Evolutionary conservation across 495 filamentous ascomycete genomes (phyloP).

Genomic region (Penicillium steckii): DNA sequence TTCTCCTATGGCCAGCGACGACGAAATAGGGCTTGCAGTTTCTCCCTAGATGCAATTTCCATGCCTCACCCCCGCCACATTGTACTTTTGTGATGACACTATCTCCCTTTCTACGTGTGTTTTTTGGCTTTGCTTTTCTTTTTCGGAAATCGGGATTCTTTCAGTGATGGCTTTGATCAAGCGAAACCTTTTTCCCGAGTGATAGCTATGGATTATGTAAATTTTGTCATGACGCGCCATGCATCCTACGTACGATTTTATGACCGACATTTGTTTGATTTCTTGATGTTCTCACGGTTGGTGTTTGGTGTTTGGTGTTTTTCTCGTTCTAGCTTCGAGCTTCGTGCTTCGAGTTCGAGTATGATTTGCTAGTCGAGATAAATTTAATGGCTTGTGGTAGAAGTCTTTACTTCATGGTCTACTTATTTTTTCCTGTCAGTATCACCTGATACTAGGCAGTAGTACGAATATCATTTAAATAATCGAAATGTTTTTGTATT

Average conservation of each 20-base stretch:
- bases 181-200: too few species aligned
- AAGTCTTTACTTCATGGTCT: too few species aligned
- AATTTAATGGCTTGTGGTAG: too few species aligned
- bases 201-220: too few species aligned
- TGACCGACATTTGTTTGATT: constrained; percentile 8
- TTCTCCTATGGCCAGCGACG: constrained; percentile 44
- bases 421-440: too few species aligned
- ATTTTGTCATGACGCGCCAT: constrained; percentile 5
- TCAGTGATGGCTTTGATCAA: constrained; percentile 7
- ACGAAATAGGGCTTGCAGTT: constrained; percentile 39
- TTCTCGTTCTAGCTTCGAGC: too few species aligned
- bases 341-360: too few species aligned
- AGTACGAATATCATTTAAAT: too few species aligned
- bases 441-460: too few species aligned
- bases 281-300: not conserved
- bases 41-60: constrained; percentile 26
- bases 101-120: not conserved
- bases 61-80: not conserved
- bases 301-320: constrained; percentile 6
- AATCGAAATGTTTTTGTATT: not conserved
- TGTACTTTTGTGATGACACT: not conserved
- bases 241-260: constrained; percentile 16
- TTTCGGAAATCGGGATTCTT: not conserved
- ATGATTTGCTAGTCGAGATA: too few species aligned
- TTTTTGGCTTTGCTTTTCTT: not conserved